phyloP scores from a whole-genome alignment of 192 early-diverging fungal species.

The Entomortierella chlamydospora region DNA sequence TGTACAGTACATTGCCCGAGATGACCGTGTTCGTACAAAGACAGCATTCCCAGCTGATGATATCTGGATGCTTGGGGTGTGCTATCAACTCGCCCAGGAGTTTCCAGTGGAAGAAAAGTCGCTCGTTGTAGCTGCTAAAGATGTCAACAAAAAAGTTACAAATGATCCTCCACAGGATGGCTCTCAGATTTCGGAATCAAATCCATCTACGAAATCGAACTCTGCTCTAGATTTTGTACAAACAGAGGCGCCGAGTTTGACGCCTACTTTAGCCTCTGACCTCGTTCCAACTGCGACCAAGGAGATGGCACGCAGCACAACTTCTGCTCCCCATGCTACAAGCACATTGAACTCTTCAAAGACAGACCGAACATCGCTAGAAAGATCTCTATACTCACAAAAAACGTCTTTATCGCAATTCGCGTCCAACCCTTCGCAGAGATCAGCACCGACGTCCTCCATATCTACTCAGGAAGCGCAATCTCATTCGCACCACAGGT shows the following conservation, averaged over 20 bases:
- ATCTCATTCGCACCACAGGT: constrained; percentile 14
- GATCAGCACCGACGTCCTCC: constrained; percentile 18
- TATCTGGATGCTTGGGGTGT: constrained; percentile 57
- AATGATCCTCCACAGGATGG: too few relatives aligned
- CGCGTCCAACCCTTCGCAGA: not conserved
- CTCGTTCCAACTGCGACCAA: not conserved
- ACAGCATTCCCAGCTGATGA: constrained; percentile 36
- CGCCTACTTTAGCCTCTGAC: not conserved
- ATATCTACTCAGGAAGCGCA: constrained; percentile 12
- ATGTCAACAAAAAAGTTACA: not conserved
- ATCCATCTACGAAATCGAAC: too few relatives aligned
- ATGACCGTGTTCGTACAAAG: constrained; percentile 50
- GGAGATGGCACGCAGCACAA: not conserved
- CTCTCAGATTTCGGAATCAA: too few relatives aligned
- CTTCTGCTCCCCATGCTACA: not conserved
- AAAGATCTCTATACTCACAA: not conserved
- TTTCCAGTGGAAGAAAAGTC: constrained; percentile 1
- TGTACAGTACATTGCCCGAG: constrained; percentile 54
- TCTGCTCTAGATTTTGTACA: too few relatives aligned
- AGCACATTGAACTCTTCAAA: not conserved
- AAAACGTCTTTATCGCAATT: constrained; percentile 15
- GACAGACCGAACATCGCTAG: not conserved
- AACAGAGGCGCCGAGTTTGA: not conserved
- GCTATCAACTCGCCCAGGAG: constrained; percentile 33
- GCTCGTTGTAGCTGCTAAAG: too few relatives aligned